A percentile compares a stretch with the other conserved stretches of the same genome.
Evolutionary conservation across 2,329 filamentous ascomycete genomes (phyloP).

Genomic region (Fusarium sp.): DNA sequence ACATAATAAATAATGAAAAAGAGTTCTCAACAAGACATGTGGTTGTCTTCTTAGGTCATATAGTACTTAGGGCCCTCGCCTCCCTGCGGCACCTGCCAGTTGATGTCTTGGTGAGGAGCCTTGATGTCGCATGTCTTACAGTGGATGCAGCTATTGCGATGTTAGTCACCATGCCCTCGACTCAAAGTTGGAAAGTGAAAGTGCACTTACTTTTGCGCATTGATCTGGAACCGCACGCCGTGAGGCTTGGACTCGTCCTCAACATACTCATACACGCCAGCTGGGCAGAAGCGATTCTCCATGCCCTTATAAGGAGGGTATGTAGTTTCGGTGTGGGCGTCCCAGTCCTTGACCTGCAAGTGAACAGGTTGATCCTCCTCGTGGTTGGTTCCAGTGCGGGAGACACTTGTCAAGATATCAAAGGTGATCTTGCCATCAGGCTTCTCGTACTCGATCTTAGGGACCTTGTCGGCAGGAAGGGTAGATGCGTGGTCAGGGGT

Average conservation of each 20-base stretch:
- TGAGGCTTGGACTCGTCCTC: constrained; percentile 89
- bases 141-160: constrained; percentile 83
- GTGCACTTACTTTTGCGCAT: constrained; percentile 88
- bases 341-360: constrained; percentile 95
- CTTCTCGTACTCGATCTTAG: constrained; percentile 96
- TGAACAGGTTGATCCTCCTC: constrained; percentile 99
- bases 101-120: constrained; percentile 95
- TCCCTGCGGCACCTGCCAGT: constrained; percentile 94
- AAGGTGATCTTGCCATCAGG: constrained; percentile 96
- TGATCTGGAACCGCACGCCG: constrained; percentile 97
- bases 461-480: constrained; percentile 80
- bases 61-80: constrained; percentile 83
- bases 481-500: constrained; percentile 83
- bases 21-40: constrained; percentile 5
- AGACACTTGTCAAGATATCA: constrained; percentile 95
- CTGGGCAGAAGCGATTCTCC: constrained; percentile 97
- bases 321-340: constrained; percentile 84
- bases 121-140: constrained; percentile 99
- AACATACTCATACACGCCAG: constrained; percentile 97
- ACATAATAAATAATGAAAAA: constrained; percentile 38
- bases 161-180: constrained; percentile 24
- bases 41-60: constrained; percentile 64
- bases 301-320: constrained; percentile 92
- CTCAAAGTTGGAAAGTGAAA: background rate
- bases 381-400: constrained; percentile 95